These are phyloP conservation scores for Kodamaea derodonti DNA, from an alignment of 1,139 yeast genomes.

Conservation along the genomic window DNA sequence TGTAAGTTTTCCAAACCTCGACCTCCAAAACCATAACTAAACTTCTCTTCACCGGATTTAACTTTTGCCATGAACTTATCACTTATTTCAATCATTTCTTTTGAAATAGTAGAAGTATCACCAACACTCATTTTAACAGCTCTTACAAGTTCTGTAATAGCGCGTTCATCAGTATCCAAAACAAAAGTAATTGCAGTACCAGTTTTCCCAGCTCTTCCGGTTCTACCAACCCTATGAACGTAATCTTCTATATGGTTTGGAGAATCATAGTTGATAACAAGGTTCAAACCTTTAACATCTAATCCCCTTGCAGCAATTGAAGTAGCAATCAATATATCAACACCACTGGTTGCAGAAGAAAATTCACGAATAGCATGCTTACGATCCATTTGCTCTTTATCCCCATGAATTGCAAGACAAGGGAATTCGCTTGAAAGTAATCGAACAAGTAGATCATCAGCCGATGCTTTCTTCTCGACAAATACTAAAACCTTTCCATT, in stretches of 20 bases:
- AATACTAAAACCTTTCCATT: slow-evolving; percentile 68
- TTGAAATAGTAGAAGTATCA: slow-evolving; percentile 37
- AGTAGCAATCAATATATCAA: slow-evolving; percentile 75
- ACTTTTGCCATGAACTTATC: slow-evolving; percentile 57
- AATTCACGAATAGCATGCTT: slow-evolving; percentile 72
- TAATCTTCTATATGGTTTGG: slow-evolving; percentile 94
- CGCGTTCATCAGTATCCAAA: slow-evolving; percentile 58
- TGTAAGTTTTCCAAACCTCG: slow-evolving; percentile 84
- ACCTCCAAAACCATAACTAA: slow-evolving; percentile 85
- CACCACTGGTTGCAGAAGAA: slow-evolving; percentile 47
- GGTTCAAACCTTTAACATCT: slow-evolving; percentile 76
- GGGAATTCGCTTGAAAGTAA: slow-evolving; percentile 55
- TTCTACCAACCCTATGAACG: slow-evolving; percentile 93
- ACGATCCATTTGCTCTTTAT: slow-evolving; percentile 84
- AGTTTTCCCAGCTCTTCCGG: slow-evolving; percentile 83
- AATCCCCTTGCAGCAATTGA: slow-evolving; percentile 94
- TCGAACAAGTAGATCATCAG: slow-evolving; percentile 64
- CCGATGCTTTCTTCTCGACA: slow-evolving; percentile 81
- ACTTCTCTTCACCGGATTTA: slow-evolving; percentile 65
- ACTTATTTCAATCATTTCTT: slow-evolving; percentile 51
- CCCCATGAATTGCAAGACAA: slow-evolving; percentile 82
- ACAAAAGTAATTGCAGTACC: slow-evolving; percentile 83
- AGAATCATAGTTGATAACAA: slow-evolving; percentile 84
- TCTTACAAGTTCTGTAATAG: slow-evolving; percentile 67
- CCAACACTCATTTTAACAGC: slow-evolving; percentile 58